Percentiles rank a stretch among this genome's conserved stretches.
Evolutionary conservation across 1,139 yeast genomes (phyloP).

Genomic region (Debaryomyces robertsiae): DNA sequence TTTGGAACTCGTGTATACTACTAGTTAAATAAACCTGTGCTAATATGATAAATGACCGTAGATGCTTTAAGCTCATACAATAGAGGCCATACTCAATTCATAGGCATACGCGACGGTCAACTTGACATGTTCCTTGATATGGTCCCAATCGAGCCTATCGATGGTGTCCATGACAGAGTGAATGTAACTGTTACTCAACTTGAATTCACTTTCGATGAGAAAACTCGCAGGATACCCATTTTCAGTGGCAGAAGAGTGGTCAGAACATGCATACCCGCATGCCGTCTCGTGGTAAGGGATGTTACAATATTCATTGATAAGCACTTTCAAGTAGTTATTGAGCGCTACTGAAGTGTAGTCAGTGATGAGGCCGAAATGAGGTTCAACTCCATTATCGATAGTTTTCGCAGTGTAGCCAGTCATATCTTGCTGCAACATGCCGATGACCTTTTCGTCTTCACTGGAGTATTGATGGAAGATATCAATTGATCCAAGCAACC

Average conservation of each 20-base stretch:
- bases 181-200: constrained; percentile 63
- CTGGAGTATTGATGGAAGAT: constrained; percentile 61
- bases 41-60: too few relatives aligned
- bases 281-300: constrained; percentile 73
- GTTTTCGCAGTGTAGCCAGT: constrained; percentile 75
- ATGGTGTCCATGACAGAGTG: constrained; percentile 82
- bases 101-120: constrained; percentile 69
- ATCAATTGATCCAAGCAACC: constrained; percentile 83
- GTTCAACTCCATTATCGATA: constrained; percentile 57
- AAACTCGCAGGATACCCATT: constrained; percentile 84
- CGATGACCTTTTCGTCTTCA: constrained; percentile 57
- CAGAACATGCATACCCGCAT: constrained; percentile 94
- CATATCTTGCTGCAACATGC: constrained; percentile 95
- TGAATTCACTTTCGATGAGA: constrained; percentile 74
- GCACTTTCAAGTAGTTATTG: constrained; percentile 61
- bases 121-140: constrained; percentile 77
- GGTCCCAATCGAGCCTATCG: constrained; percentile 74
- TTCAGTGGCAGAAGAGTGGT: constrained; percentile 83
- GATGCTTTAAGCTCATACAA: constrained; percentile 10
- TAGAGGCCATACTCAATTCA: constrained; percentile 55
- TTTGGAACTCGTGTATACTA: constrained; percentile 8
- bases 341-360: constrained; percentile 69
- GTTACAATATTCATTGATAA: constrained; percentile 61
- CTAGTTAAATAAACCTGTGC: not conserved
- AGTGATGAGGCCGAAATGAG: constrained; percentile 76